Conservation (phyloP, 169 alveolate species). For the Plasmodium relictum region DNA sequence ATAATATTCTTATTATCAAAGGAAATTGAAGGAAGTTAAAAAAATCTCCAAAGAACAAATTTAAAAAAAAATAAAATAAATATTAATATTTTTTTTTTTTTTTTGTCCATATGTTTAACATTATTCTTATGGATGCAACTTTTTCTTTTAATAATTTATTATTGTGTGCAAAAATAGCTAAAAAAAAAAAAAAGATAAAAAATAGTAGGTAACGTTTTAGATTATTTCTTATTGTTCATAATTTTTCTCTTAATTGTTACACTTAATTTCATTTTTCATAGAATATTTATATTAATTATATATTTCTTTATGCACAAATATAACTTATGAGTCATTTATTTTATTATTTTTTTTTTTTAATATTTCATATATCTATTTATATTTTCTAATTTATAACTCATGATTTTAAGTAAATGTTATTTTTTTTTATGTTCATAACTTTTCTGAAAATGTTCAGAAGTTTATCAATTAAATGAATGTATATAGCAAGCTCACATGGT, state of each 20-base stretch:
- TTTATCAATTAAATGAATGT: too few relatives aligned
- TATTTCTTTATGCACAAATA: not conserved
- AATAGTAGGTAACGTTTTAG: constrained; percentile 19
- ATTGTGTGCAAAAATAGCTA: constrained; percentile 60
- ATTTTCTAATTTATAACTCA: too few relatives aligned
- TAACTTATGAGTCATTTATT: not conserved
- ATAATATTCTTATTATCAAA: constrained; percentile 2
- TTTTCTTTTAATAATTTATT: constrained; percentile 14
- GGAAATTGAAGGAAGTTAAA: not conserved
- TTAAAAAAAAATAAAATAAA: constrained; percentile 16
- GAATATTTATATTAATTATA: not conserved
- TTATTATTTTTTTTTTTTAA: not conserved
- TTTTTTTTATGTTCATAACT: too few relatives aligned
- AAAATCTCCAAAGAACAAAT: not conserved
- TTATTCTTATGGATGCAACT: constrained; percentile 4
- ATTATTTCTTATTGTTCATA: constrained; percentile 43
- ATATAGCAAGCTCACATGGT: too few relatives aligned
- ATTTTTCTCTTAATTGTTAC: constrained; percentile 31
- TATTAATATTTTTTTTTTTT: constrained; percentile 1
- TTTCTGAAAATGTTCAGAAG: not conserved
- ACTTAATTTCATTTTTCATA: not conserved
- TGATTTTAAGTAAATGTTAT: too few relatives aligned
- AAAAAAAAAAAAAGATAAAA: constrained; percentile 19
- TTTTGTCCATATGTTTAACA: constrained; percentile 4
- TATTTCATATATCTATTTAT: too few relatives aligned